phyloP scores from a whole-genome alignment of 2,329 filamentous ascomycete species.

The Arthroderma sp. region DNA sequence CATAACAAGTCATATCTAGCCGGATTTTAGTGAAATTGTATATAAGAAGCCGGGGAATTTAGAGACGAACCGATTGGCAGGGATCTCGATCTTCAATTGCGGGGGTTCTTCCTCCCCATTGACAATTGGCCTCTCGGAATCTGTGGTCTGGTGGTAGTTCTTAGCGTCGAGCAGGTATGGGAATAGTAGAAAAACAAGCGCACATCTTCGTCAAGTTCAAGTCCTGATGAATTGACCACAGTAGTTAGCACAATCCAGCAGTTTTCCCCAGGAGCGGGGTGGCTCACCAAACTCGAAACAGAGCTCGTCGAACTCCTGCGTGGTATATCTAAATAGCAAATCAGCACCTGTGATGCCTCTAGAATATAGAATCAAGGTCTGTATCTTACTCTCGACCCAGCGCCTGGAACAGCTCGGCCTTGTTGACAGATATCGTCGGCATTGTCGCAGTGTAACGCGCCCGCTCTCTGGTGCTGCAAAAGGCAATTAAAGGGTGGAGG shows the following conservation, averaged over 20 bases:
- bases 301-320: conserved; percentile 87
- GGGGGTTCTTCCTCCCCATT: conserved; percentile 74
- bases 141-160: conserved; percentile 43
- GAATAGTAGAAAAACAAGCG: conserved; percentile 4
- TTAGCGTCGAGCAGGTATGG: conserved; percentile 13
- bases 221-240: conserved; percentile 33
- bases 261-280: conserved; percentile 11
- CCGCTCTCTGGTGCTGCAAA: neutral
- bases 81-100: conserved; percentile 95
- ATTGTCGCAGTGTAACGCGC: conserved; percentile 40
- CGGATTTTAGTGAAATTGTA: conserved; percentile 13
- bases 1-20: conserved; percentile 74
- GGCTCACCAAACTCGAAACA: conserved; percentile 84
- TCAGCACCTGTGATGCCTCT: neutral
- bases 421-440: conserved; percentile 96
- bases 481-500: no score
- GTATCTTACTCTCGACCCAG: conserved; percentile 67
- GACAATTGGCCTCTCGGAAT: conserved; percentile 57
- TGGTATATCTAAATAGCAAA: conserved; percentile 54
- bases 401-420: conserved; percentile 86
- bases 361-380: conserved; percentile 4
- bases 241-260: conserved; percentile 16
- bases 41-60: neutral
- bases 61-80: conserved; percentile 66
- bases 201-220: conserved; percentile 90